These are phyloP conservation scores for Agrostemma githago DNA, from an alignment of 148 eudicot genomes.

Conservation along the genomic window DNA sequence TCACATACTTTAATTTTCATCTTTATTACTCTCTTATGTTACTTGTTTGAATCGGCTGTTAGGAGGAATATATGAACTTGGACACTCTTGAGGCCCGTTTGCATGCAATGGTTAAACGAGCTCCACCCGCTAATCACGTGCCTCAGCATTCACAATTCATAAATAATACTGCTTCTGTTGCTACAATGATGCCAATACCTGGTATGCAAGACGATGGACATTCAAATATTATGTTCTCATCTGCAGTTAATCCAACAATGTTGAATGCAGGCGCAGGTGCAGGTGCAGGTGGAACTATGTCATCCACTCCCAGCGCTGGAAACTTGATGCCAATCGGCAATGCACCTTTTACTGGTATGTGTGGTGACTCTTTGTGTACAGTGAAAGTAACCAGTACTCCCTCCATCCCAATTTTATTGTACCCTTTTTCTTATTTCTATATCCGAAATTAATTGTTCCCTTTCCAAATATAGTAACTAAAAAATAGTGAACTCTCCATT, in stretches of 20 bases:
- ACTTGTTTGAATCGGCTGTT: constrained; percentile 1
- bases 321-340: constrained; percentile 41
- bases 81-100: constrained; percentile 72
- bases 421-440: too few relatives aligned
- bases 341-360: constrained; percentile 41
- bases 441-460: too few relatives aligned
- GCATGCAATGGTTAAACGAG: constrained; percentile 40
- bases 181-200: constrained; percentile 97
- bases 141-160: constrained; percentile 58
- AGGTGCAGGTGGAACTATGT: constrained; percentile 34
- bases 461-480: too few relatives aligned
- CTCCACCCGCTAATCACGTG: constrained; percentile 37
- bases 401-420: too few relatives aligned
- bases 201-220: constrained; percentile 62
- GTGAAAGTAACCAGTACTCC: constrained; percentile 40
- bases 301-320: constrained; percentile 40
- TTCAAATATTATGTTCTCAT: constrained; percentile 48
- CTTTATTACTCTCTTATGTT: not conserved
- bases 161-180: constrained; percentile 54
- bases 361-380: constrained; percentile 43
- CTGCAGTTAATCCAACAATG: constrained; percentile 50
- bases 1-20: not conserved
- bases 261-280: constrained; percentile 36
- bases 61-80: constrained; percentile 80
- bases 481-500: too few relatives aligned